Evolutionary conservation across 768 basidiomycete species (phyloP), one percentile per base, ranked within the genome.

Genomic region (Suillus discolor): DNA sequence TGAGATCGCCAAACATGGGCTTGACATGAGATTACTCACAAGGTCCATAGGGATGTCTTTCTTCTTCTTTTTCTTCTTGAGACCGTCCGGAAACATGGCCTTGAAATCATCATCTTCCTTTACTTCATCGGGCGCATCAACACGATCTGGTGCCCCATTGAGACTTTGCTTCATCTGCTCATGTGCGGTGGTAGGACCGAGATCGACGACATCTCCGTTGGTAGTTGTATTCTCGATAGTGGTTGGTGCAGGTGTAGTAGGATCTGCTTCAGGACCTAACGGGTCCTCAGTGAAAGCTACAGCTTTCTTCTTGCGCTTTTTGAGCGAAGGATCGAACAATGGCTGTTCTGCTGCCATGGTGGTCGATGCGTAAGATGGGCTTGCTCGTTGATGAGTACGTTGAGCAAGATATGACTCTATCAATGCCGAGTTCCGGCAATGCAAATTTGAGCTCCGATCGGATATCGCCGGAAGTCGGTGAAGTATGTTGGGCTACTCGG

Each of bases 41-140:
- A 93, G 79, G 77, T 93, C 91, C 75, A 93, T 84, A 6, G 92
- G 92, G 65, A 94, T 92, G 64, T 94, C 93, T 77, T 93, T 94
- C 83, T 91, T 93, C 83, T 94, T 95, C 81, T 94, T 94, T 78
- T 94, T 94, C 85, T 91, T 94, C 85, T 93, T 94, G 75, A 93
- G 74, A 74, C 93, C 93, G 3, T 90, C 92, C 18, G 75, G 77
- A 73, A 94, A 94, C 89, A 94, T 92, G 55, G 90, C 84, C 75
- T 91, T 91, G 77, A 88, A 83, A 44, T 93, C 89, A 38, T 93
- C 92, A 0, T 89, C 90, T 70, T 87, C 88, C 69, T 85, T 83
- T 68, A 84, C 84, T 73, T 80, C 78, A 34, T 70, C 77, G 66
- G 72, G 77, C 68, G 71, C 76, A 15, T 66, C 77, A 53, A 67